phyloP scores from a whole-genome alignment of 2,329 filamentous ascomycete species.

The Chlorencoelia australis region DNA sequence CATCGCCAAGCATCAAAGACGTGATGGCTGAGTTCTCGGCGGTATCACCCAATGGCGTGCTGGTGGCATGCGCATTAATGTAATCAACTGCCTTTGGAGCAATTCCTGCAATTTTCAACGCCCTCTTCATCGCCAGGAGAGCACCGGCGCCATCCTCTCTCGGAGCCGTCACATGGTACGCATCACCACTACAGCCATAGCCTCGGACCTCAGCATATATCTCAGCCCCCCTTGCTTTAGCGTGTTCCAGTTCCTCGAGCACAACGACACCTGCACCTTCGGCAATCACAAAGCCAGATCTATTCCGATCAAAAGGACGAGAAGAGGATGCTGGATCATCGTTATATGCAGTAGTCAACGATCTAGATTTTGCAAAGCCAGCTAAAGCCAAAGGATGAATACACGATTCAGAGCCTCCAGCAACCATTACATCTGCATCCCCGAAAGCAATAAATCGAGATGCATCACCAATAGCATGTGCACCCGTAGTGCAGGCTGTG shows the following conservation, averaged over 20 bases:
- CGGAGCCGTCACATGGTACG: constrained; percentile 88
- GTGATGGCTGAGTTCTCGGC: constrained; percentile 83
- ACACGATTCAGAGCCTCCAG: constrained; percentile 91
- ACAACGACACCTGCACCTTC: constrained; percentile 85
- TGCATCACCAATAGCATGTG: constrained; percentile 89
- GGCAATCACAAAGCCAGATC: constrained; percentile 82
- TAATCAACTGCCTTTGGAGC: constrained; percentile 70
- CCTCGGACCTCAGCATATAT: constrained; percentile 87
- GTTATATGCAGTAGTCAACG: constrained; percentile 75
- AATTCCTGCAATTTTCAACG: constrained; percentile 62
- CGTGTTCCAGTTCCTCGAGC: constrained; percentile 85
- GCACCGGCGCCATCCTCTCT: constrained; percentile 75
- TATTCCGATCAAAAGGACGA: constrained; percentile 72
- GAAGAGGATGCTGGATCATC: constrained; percentile 60
- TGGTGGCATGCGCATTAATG: constrained; percentile 91
- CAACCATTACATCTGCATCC: constrained; percentile 90
- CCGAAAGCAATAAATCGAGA: constrained; percentile 85
- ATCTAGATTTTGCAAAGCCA: constrained; percentile 81
- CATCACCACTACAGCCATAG: constrained; percentile 85
- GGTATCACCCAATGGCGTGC: constrained; percentile 73
- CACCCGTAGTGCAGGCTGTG: constrained; percentile 92
- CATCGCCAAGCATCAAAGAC: constrained; percentile 61
- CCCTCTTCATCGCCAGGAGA: constrained; percentile 72
- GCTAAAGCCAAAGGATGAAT: constrained; percentile 90
- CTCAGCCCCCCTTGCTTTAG: constrained; percentile 61